Percentiles rank a stretch among this genome's conserved stretches.
Evolutionary conservation across 2,329 filamentous ascomycete species (phyloP).

Genomic region (Monosporascus sp.): DNA sequence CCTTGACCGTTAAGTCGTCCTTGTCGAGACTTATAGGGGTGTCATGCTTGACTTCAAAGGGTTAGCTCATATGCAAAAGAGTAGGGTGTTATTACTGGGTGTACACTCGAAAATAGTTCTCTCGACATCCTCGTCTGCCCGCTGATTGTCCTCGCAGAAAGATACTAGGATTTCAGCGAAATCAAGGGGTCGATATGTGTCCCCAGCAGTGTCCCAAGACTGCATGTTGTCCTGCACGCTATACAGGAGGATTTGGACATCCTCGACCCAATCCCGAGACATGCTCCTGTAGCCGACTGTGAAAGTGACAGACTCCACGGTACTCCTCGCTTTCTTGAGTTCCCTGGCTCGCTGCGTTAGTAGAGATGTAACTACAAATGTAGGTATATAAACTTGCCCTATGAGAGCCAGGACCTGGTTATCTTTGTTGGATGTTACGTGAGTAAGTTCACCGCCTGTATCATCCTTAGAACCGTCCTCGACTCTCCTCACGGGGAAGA

Average conservation of each 20-base stretch:
- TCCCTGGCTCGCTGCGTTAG: constrained; percentile 1
- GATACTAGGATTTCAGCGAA: constrained; percentile 12
- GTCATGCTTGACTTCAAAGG: constrained; percentile 3
- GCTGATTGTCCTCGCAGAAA: constrained; percentile 4
- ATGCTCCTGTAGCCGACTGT: constrained; percentile 1
- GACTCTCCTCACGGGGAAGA: no score
- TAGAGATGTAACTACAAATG: no score
- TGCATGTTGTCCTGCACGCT: constrained; percentile 3
- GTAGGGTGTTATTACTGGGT: background rate
- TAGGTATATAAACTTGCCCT: no score
- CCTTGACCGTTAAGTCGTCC: constrained; percentile 1
- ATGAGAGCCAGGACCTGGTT: no score
- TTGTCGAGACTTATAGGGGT: background rate
- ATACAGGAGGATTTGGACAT: background rate
- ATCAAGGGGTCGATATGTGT: constrained; percentile 4
- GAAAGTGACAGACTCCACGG: constrained; percentile 10
- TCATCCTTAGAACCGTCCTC: no score
- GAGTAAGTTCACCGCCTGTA: no score
- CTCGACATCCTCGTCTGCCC: constrained; percentile 2
- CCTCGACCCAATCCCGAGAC: constrained; percentile 9
- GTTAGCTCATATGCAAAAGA: background rate
- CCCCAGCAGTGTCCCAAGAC: no score
- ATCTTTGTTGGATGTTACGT: no score
- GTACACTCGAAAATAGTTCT: constrained; percentile 9
- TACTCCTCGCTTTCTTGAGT: constrained; percentile 8